Evolutionary conservation across 2,329 filamentous ascomycete species (phyloP), one percentile per base, ranked within the genome.

Genomic region (Hypomyces perniciosus): DNA sequence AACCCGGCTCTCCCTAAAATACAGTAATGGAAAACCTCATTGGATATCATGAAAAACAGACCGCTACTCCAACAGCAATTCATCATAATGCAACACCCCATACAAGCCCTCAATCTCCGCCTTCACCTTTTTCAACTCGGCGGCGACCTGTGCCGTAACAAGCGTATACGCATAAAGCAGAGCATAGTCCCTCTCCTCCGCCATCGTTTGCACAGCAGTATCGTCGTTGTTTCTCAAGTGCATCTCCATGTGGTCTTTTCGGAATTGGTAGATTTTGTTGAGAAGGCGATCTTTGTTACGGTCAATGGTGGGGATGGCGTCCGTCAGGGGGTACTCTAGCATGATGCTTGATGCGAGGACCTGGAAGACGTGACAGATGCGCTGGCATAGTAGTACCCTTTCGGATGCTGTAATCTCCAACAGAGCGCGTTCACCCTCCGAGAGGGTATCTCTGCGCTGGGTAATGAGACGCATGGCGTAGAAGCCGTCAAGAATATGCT

Each of bases 401-500:
- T 99, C 92, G 7, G 81, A 74, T 4, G 81, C 78, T 1, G 93
- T 97, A 65, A 88, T 90, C 55, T 81, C 78, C 35, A 99, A 73
- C 35, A 97, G 78, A 7, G 86, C 84, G 50, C 85, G 83, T 70
- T 97, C 92, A 4, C 92, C 91, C 28, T 85, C 80, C 3, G 84
- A 90, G 1, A 89, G 80, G 35, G 80, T 79, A n/a, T 34, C 30
- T 8, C 85, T 74, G 53, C 92, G 88, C 62, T 91, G 79, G 35
- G 95, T 90, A 55, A 96, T 85, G 8, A 96, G 81, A 56, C 92
- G 95, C 89, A 99, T 96, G 46, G 91, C 90, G 63, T 97, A 91
- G 67, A 99, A 96, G 35, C 89, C 86, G 68, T 96, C 91, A 4
- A 97, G 81, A 69, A 96, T 88, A 47, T 86, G 84, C 55, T 86